A percentile compares a stretch with the other conserved stretches of the same genome.
These are phyloP conservation scores for Kandelia obovata DNA, from an alignment of 345 rosid species.

Conservation along the genomic window DNA sequence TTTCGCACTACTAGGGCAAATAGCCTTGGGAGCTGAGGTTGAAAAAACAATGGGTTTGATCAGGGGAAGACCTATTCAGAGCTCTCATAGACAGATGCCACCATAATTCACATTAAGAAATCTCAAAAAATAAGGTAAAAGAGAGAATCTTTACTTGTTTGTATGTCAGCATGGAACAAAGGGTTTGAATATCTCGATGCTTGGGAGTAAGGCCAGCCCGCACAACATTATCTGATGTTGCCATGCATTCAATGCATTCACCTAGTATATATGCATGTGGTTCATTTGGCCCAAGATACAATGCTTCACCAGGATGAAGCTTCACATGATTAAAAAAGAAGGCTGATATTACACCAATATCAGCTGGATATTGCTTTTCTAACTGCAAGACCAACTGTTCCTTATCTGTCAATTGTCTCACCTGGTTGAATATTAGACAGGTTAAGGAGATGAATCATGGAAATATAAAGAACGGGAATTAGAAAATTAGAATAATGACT, in stretches of 20 bases:
- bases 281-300: constrained; percentile 90
- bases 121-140: background rate
- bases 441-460: constrained; percentile 2
- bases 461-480: background rate
- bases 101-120: too few species aligned
- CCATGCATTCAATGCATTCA: constrained; percentile 97
- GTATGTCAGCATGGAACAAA: constrained; percentile 95
- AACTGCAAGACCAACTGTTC: constrained; percentile 75
- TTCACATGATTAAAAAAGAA: constrained; percentile 84
- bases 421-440: constrained; percentile 33
- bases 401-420: constrained; percentile 73
- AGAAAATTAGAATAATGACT: too few species aligned
- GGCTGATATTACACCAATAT: constrained; percentile 83
- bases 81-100: too few species aligned
- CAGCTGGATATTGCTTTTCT: constrained; percentile 84
- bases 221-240: constrained; percentile 98
- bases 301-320: constrained; percentile 94
- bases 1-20: too few species aligned
- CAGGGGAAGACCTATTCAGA: too few species aligned
- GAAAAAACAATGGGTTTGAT: too few species aligned
- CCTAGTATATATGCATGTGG: constrained; percentile 92
- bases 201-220: constrained; percentile 99
- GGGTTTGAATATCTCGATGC: constrained; percentile 73
- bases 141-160: constrained; percentile 56
- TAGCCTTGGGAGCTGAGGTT: too few species aligned